Evolutionary conservation across 1,284 basidiomycete species (phyloP).

Genomic region (Agaricales sp.): DNA sequence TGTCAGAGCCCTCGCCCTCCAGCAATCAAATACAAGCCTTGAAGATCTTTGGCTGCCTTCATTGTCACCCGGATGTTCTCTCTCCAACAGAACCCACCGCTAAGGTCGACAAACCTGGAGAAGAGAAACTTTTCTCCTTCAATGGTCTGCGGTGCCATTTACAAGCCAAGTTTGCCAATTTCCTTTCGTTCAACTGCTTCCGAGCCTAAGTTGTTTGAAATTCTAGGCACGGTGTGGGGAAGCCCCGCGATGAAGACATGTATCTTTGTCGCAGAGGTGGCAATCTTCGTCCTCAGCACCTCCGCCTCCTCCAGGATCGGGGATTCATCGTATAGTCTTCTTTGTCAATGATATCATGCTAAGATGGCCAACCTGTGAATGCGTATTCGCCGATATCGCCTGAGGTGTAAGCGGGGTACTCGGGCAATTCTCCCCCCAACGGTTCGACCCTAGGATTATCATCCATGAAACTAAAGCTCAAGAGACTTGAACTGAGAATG

Average conservation of each 20-base stretch:
- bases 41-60: conserved; percentile 40
- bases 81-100: conserved; percentile 8
- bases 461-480: no score
- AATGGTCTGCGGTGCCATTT: conserved; percentile 49
- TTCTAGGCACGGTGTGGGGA: conserved; percentile 28
- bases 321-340: conserved; percentile 2
- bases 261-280: conserved; percentile 10
- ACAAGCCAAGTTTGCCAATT: no score
- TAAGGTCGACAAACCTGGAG: no score
- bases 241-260: conserved; percentile 31
- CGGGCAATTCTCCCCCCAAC: no score
- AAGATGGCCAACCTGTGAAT: no score
- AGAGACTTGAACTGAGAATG: no score
- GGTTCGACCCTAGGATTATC: no score
- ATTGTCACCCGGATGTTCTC: conserved; percentile 27
- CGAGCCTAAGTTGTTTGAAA: no score
- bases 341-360: no score
- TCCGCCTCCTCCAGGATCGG: neutral
- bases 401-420: no score
- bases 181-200: conserved; percentile 1
- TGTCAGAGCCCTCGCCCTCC: conserved; percentile 15
- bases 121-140: conserved; percentile 38
- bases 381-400: no score
- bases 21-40: conserved; percentile 19
- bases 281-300: neutral